Conservation (phyloP, 768 basidiomycete species). For the Russula olivacea region DNA sequence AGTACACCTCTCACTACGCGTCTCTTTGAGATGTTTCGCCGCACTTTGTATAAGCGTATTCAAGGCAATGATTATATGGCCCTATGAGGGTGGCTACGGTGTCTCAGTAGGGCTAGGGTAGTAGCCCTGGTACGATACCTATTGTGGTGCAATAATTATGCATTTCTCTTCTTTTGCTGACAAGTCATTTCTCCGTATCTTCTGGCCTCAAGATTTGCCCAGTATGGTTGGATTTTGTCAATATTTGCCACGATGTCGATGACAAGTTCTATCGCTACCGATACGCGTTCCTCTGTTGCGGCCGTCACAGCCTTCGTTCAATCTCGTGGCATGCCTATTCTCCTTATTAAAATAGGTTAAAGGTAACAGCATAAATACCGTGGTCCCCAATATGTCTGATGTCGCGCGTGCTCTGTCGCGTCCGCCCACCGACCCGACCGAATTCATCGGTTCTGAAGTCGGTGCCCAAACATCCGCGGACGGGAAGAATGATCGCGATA, state of each 20-base stretch:
- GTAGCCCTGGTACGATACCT: neutral
- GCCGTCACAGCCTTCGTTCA: neutral
- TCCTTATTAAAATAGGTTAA: slow-evolving; percentile 90
- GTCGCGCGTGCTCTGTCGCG: too few species aligned
- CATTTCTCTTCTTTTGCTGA: neutral
- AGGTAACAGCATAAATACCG: too few species aligned
- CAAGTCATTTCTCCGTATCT: neutral
- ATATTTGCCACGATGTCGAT: slow-evolving; percentile 73
- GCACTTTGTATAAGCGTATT: neutral
- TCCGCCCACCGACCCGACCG: too few species aligned
- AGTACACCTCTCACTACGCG: slow-evolving; percentile 29
- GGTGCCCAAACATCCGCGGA: too few species aligned
- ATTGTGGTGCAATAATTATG: slow-evolving; percentile 22
- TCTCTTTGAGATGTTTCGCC: slow-evolving; percentile 42
- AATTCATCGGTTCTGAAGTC: too few species aligned
- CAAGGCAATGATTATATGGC: neutral
- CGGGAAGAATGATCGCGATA: too few species aligned
- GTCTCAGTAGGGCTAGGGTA: too few species aligned
- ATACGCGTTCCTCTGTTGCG: slow-evolving; percentile 35
- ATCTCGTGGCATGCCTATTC: slow-evolving; percentile 74
- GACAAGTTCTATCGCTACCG: slow-evolving; percentile 96
- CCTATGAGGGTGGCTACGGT: too few species aligned
- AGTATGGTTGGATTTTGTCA: slow-evolving; percentile 58
- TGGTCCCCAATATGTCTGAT: too few species aligned
- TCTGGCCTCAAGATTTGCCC: slow-evolving; percentile 61